Evolutionary conservation across 768 basidiomycete genomes (phyloP).

Genomic region (Tylopilus plumbeoviolaceoides): DNA sequence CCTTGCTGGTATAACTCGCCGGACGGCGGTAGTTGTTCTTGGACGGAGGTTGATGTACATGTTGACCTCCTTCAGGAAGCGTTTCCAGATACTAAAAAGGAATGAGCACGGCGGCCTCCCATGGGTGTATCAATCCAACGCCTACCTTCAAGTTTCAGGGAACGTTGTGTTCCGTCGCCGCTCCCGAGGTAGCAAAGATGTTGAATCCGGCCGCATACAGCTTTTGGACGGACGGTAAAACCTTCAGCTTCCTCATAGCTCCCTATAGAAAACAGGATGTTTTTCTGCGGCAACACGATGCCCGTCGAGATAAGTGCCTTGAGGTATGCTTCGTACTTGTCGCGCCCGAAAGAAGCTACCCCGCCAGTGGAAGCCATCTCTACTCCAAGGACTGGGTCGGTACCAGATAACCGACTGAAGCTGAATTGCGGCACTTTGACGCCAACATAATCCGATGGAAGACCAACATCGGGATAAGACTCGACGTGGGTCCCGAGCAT

Average conservation of each 20-base stretch:
- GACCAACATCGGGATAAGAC: slow-evolving; percentile 84
- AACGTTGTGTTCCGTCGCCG: slow-evolving; percentile 93
- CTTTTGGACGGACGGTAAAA: slow-evolving; percentile 93
- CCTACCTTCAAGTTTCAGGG: slow-evolving; percentile 91
- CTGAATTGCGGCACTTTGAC: slow-evolving; percentile 99
- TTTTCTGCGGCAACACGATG: slow-evolving; percentile 93
- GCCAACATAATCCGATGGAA: slow-evolving; percentile 93
- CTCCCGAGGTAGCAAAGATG: slow-evolving; percentile 95
- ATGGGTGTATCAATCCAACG: not conserved
- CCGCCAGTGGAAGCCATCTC: slow-evolving; percentile 99
- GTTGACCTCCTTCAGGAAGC: slow-evolving; percentile 86
- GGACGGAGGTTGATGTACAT: slow-evolving; percentile 98
- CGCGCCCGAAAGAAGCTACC: slow-evolving; percentile 95
- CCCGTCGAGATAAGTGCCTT: slow-evolving; percentile 97
- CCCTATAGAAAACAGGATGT: slow-evolving; percentile 94
- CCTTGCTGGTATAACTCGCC: slow-evolving; percentile 95
- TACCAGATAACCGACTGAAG: too few relatives aligned
- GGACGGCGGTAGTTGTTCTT: slow-evolving; percentile 97
- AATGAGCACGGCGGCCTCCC: slow-evolving; percentile 1
- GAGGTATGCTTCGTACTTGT: slow-evolving; percentile 98
- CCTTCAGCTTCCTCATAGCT: slow-evolving; percentile 96
- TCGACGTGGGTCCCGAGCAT: slow-evolving; percentile 91
- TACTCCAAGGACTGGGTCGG: slow-evolving; percentile 94
- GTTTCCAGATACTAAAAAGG: slow-evolving; percentile 78
- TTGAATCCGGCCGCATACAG: slow-evolving; percentile 91